phyloP scores from a whole-genome alignment of 257 asterid species.

The Petunia axillaris region DNA sequence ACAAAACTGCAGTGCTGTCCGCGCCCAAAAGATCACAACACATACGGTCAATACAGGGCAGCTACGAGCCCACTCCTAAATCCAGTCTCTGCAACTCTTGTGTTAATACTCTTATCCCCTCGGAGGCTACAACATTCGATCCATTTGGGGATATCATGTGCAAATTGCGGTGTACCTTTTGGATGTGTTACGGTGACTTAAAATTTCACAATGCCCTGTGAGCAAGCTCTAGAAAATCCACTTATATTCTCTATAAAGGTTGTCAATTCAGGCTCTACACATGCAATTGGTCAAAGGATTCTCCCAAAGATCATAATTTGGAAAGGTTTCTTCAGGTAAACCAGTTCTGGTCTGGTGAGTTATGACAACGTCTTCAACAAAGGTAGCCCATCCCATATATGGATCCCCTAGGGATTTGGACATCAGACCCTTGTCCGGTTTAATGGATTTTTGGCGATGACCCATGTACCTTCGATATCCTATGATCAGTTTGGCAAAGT shows the following conservation, averaged over 20 bases:
- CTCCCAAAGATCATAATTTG: constrained; percentile 98
- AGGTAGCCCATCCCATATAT: constrained; percentile 99
- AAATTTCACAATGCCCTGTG: background rate
- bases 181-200: background rate
- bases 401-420: constrained; percentile 98
- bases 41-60: constrained; percentile 21
- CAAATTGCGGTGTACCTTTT: constrained; percentile 14
- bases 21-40: constrained; percentile 22
- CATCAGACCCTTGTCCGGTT: constrained; percentile 97
- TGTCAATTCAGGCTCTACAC: constrained; percentile 75
- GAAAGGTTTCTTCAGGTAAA: constrained; percentile 95
- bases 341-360: constrained; percentile 96
- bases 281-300: constrained; percentile 97
- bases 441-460: constrained; percentile 85
- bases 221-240: constrained; percentile 20
- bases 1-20: constrained; percentile 30
- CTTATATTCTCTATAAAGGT: constrained; percentile 22
- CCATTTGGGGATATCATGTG: background rate
- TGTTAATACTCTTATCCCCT: constrained; percentile 9
- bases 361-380: constrained; percentile 79
- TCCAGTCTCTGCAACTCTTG: constrained; percentile 24
- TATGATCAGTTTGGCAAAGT: constrained; percentile 89
- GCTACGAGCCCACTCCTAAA: constrained; percentile 17
- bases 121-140: constrained; percentile 17
- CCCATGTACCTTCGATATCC: constrained; percentile 91